These are phyloP conservation scores for Thecamonas trahens DNA, from an alignment of 78 protist genomes.

Conservation along the genomic window DNA sequence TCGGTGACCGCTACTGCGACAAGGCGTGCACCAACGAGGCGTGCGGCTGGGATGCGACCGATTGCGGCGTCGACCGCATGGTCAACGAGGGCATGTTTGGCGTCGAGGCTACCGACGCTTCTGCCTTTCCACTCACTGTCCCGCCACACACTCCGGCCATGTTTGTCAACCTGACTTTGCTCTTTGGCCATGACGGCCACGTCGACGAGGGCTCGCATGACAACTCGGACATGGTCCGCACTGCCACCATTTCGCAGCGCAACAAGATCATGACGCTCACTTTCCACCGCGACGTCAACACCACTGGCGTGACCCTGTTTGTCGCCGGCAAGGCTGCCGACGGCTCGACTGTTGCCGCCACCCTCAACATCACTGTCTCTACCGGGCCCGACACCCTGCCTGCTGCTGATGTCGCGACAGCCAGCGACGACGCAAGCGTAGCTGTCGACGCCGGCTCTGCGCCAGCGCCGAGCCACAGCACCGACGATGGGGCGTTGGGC, in stretches of 20 bases:
- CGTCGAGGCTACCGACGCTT: too few relatives aligned
- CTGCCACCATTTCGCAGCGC: slow-evolving; percentile 55
- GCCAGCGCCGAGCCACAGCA: too few relatives aligned
- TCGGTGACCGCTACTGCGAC: slow-evolving; percentile 91
- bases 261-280: slow-evolving; percentile 57
- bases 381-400: slow-evolving; percentile 1
- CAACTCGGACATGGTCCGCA: slow-evolving; percentile 37
- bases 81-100: too few relatives aligned
- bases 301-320: slow-evolving; percentile 6
- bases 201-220: slow-evolving; percentile 48
- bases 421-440: too few relatives aligned
- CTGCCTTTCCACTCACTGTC: too few relatives aligned
- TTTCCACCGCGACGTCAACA: slow-evolving; percentile 34
- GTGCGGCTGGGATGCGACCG: slow-evolving; percentile 80
- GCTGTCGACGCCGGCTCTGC: too few relatives aligned
- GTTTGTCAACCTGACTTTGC: slow-evolving; percentile 23
- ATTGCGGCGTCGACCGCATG: slow-evolving; percentile 76
- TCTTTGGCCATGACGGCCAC: slow-evolving; percentile 22
- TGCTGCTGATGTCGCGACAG: too few relatives aligned
- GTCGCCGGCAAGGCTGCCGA: slow-evolving; percentile 13
- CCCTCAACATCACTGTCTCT: slow-evolving; percentile 31
- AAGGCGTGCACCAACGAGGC: slow-evolving; percentile 58
- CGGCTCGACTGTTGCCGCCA: slow-evolving; percentile 1
- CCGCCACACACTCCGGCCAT: too few relatives aligned
- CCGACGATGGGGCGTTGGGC: too few relatives aligned